Conservation (phyloP, 805 yeast genomes). For the Metschnikowia similis region DNA sequence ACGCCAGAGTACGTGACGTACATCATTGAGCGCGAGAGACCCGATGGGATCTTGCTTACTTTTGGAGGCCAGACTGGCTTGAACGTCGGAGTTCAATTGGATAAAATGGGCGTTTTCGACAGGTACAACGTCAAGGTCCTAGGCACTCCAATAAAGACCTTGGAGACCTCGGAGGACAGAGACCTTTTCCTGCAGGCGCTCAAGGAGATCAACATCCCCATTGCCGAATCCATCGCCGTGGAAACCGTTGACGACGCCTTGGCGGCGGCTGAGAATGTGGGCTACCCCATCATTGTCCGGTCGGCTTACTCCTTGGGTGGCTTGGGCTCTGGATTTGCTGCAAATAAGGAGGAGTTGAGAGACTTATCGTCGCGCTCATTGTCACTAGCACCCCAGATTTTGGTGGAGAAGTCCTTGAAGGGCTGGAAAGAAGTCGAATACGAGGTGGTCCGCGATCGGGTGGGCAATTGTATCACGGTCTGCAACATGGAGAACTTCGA, state of each 20-base stretch:
- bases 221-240: conserved; percentile 95
- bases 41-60: conserved; percentile 92
- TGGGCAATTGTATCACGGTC: conserved; percentile 95
- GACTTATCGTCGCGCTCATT: conserved; percentile 87
- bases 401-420: conserved; percentile 93
- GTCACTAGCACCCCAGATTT: conserved; percentile 87
- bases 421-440: conserved; percentile 99
- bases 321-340: conserved; percentile 95
- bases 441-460: conserved; percentile 96
- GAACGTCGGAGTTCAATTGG: conserved; percentile 92
- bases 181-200: conserved; percentile 93
- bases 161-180: conserved; percentile 96
- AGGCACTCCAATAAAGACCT: conserved; percentile 95
- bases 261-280: conserved; percentile 80
- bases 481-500: conserved; percentile 99
- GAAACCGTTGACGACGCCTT: conserved; percentile 90
- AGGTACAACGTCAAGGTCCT: conserved; percentile 89
- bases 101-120: conserved; percentile 90
- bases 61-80: conserved; percentile 99
- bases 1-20: conserved; percentile 95
- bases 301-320: conserved; percentile 98
- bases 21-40: conserved; percentile 92
- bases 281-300: conserved; percentile 95
- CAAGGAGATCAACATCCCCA: conserved; percentile 92
- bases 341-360: conserved; percentile 73